These are phyloP conservation scores for Lipomyces orientalis DNA, from an alignment of 805 yeast species.

Conservation along the genomic window DNA sequence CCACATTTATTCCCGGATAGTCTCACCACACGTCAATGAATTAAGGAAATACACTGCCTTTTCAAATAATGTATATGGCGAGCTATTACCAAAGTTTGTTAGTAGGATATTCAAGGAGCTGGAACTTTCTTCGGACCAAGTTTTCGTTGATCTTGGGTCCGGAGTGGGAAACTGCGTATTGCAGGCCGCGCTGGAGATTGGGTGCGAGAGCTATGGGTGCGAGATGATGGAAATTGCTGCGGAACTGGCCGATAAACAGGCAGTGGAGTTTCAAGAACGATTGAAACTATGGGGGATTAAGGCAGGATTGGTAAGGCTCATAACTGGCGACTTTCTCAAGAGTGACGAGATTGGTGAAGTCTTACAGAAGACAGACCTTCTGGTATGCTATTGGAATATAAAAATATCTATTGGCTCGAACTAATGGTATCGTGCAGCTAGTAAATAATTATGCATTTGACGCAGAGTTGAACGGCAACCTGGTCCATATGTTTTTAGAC, in stretches of 20 bases:
- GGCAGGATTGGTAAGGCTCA: slow-evolving; percentile 61
- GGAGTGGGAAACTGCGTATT: slow-evolving; percentile 93
- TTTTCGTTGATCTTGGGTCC: slow-evolving; percentile 88
- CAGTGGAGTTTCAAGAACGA: slow-evolving; percentile 61
- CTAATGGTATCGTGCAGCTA: slow-evolving; percentile 44
- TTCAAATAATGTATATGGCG: slow-evolving; percentile 91
- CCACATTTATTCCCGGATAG: slow-evolving; percentile 75
- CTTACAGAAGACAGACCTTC: slow-evolving; percentile 68
- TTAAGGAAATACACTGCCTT: slow-evolving; percentile 80
- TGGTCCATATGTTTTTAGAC: slow-evolving; percentile 66
- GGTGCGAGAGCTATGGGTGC: slow-evolving; percentile 85
- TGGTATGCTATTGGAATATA: slow-evolving; percentile 42
- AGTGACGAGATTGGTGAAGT: slow-evolving; percentile 61
- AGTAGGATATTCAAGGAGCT: slow-evolving; percentile 69
- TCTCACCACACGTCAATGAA: slow-evolving; percentile 71
- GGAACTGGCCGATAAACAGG: slow-evolving; percentile 65
- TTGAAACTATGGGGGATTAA: slow-evolving; percentile 67
- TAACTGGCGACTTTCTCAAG: slow-evolving; percentile 72
- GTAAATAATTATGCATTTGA: slow-evolving; percentile 87
- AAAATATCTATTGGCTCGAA: background rate
- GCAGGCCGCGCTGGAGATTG: slow-evolving; percentile 87
- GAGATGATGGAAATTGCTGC: slow-evolving; percentile 89
- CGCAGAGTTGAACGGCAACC: slow-evolving; percentile 69
- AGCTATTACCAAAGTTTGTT: slow-evolving; percentile 77
- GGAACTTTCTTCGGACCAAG: slow-evolving; percentile 56